Conservation (phyloP, 2,329 filamentous ascomycete species). For the Aureobasidium uvarum region DNA sequence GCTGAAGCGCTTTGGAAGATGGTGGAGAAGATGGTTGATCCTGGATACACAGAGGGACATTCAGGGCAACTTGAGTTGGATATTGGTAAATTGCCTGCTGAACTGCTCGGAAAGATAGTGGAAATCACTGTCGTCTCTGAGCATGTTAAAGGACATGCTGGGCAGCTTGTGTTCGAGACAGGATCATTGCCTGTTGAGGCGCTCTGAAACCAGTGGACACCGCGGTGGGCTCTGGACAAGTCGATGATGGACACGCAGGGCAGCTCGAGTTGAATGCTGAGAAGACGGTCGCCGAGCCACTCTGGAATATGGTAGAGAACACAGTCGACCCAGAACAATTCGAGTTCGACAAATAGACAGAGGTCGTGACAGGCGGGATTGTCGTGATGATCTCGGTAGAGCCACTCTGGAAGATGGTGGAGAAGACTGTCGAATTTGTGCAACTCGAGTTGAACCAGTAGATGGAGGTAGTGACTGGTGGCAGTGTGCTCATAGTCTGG, state of each 20-base stretch:
- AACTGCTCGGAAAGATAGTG: no score
- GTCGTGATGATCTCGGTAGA: background rate
- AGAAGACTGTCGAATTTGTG: background rate
- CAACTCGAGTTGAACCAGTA: background rate
- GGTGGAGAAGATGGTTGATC: background rate
- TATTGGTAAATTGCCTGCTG: no score
- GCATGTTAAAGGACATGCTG: no score
- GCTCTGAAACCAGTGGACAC: no score
- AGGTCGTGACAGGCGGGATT: background rate
- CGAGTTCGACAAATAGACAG: background rate
- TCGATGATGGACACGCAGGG: background rate
- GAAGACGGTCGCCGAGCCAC: background rate
- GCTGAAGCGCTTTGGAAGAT: background rate
- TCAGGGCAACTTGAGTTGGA: no score
- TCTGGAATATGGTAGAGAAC: background rate
- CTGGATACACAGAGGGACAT: background rate
- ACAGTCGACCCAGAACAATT: background rate
- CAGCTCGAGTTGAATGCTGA: background rate
- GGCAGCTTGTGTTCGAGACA: no score
- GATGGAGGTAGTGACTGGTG: constrained; percentile 9
- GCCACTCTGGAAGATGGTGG: background rate
- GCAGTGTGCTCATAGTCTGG: constrained; percentile 3
- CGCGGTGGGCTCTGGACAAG: no score
- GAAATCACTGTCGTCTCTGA: no score
- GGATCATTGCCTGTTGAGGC: no score